phyloP scores from a whole-genome alignment of 23 red algal species.

The Gracilariopsis chorda region DNA sequence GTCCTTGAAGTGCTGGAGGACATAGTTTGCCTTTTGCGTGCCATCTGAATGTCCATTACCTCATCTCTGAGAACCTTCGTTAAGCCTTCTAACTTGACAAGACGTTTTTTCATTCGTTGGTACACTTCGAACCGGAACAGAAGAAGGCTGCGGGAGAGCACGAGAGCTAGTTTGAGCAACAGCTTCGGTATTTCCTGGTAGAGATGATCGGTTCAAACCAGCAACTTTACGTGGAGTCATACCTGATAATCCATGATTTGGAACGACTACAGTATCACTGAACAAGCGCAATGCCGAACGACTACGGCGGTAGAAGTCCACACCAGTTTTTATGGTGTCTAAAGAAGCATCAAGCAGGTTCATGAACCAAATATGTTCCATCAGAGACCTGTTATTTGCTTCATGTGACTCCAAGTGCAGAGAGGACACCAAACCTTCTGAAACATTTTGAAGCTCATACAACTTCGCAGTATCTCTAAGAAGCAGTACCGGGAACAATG shows the following conservation, averaged over 20 bases:
- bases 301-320: not conserved
- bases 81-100: no score
- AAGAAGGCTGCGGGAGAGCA: no score
- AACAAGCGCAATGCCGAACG: not conserved
- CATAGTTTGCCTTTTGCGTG: constrained; percentile 35
- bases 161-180: no score
- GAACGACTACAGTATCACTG: no score
- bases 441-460: not conserved
- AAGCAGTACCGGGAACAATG: constrained; percentile 13
- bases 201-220: no score
- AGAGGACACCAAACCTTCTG: not conserved
- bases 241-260: no score
- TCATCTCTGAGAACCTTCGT: no score
- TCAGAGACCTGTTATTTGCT: not conserved
- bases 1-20: constrained; percentile 42
- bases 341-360: not conserved
- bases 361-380: not conserved
- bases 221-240: no score
- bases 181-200: no score
- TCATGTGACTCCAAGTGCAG: not conserved
- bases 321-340: not conserved
- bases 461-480: constrained; percentile 1
- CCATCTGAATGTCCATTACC: not conserved
- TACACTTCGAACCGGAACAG: no score
- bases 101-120: no score